A percentile compares a stretch with the other conserved stretches of the same genome.
phyloP scores from a whole-genome alignment of 2,329 filamentous ascomycete genomes.

The Ilyonectria sp. region DNA sequence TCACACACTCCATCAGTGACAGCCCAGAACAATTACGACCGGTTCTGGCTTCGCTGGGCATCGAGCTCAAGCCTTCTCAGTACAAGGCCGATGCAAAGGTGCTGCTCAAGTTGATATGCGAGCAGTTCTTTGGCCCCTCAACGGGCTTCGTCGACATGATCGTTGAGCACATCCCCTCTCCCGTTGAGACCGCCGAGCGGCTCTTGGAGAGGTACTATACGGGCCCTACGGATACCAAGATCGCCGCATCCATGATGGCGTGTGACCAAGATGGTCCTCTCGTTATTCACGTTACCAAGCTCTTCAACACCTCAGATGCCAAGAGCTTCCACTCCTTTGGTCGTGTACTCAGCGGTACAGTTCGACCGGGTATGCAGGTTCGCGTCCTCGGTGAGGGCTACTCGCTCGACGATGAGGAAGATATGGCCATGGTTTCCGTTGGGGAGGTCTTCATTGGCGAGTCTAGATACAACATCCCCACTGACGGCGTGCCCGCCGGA shows the following conservation, averaged over 20 bases:
- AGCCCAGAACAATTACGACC: conserved; percentile 87
- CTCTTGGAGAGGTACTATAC: conserved; percentile 92
- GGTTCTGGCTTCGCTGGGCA: conserved; percentile 85
- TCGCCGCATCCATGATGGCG: conserved; percentile 83
- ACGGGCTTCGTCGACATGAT: conserved; percentile 97
- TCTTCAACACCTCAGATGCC: conserved; percentile 93
- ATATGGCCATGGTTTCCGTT: conserved; percentile 91
- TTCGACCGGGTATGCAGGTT: conserved; percentile 84
- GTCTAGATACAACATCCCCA: conserved; percentile 92
- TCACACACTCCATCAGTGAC: conserved; percentile 93
- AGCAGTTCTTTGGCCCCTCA: conserved; percentile 94
- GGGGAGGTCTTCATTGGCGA: conserved; percentile 91
- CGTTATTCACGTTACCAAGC: conserved; percentile 92
- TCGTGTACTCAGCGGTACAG: conserved; percentile 92
- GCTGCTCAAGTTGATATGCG: conserved; percentile 89
- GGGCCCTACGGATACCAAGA: conserved; percentile 86
- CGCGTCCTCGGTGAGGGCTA: conserved; percentile 96
- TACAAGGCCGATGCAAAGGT: conserved; percentile 92
- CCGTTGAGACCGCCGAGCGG: conserved; percentile 81
- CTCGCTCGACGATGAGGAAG: conserved; percentile 96
- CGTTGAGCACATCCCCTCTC: conserved; percentile 89
- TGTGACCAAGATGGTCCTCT: conserved; percentile 93
- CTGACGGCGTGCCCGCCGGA: conserved; percentile 92
- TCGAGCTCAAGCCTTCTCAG: conserved; percentile 91
- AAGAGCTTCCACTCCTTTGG: conserved; percentile 92